phyloP scores from a whole-genome alignment of 2,329 filamentous ascomycete genomes.

The Diaporthe amygdali region DNA sequence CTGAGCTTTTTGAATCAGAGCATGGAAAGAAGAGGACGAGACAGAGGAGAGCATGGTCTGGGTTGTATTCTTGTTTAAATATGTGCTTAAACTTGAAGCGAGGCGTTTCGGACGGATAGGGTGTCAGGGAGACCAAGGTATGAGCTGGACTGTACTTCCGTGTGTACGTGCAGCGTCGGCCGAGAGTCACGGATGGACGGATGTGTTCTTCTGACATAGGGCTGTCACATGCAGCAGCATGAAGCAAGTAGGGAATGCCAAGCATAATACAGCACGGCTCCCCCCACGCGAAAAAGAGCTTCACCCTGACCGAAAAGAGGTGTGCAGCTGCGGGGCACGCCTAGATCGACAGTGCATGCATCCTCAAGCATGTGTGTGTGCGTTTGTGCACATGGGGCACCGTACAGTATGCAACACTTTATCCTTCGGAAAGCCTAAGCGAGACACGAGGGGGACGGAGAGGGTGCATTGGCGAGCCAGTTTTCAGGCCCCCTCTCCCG shows the following conservation, averaged over 20 bases:
- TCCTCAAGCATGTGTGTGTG: constrained; percentile 1
- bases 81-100: background rate
- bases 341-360: constrained; percentile 17
- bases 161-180: background rate
- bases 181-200: background rate
- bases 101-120: background rate
- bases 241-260: constrained; percentile 3
- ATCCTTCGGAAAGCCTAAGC: constrained; percentile 1
- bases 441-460: background rate
- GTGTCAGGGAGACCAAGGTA: background rate
- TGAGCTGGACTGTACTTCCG: background rate
- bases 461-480: background rate
- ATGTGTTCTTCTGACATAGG: background rate
- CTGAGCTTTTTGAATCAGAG: no score
- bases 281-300: constrained; percentile 3
- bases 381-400: background rate
- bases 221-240: constrained; percentile 16
- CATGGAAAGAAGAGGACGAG: background rate
- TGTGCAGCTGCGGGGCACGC: constrained; percentile 11
- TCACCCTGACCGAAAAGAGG: background rate
- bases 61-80: background rate
- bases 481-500: background rate
- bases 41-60: background rate
- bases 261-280: background rate
- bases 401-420: background rate